Percentiles rank a stretch among this genome's conserved stretches.
Conservation (phyloP, 2,329 filamentous ascomycete genomes). For the Aurifilum marmelostoma region DNA sequence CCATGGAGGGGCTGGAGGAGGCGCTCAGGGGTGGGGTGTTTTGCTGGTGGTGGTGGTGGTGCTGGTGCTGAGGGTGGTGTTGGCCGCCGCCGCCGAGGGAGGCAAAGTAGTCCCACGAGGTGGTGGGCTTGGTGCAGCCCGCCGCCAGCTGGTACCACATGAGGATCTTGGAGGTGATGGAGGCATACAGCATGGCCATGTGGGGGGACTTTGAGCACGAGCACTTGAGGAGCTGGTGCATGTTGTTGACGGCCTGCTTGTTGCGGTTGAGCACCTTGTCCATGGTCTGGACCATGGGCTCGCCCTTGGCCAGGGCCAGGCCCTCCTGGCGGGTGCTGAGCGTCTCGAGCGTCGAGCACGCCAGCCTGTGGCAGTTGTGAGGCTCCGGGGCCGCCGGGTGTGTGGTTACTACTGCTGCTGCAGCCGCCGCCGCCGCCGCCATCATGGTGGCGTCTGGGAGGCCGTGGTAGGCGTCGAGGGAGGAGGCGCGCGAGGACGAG, state of each 20-base stretch:
- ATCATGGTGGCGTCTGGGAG: slow-evolving; percentile 18
- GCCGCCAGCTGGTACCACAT: slow-evolving; percentile 30
- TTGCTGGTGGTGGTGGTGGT: neutral
- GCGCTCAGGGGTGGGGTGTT: slow-evolving; percentile 26
- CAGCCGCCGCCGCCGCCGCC: no score
- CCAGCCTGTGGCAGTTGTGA: slow-evolving; percentile 28
- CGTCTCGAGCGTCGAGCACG: slow-evolving; percentile 24
- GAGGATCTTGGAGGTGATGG: slow-evolving; percentile 30
- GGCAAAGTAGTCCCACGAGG: slow-evolving; percentile 27
- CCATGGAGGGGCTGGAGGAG: slow-evolving; percentile 23
- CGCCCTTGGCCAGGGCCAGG: slow-evolving; percentile 11
- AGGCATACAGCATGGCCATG: slow-evolving; percentile 29
- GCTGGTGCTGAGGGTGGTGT: slow-evolving; percentile 7
- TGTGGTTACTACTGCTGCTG: neutral
- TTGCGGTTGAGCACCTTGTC: slow-evolving; percentile 30
- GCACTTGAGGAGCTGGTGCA: slow-evolving; percentile 27
- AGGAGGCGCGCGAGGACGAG: slow-evolving; percentile 18
- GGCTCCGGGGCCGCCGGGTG: slow-evolving; percentile 12
- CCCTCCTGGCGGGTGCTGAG: slow-evolving; percentile 23
- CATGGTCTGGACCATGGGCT: slow-evolving; percentile 28
- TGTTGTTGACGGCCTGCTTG: slow-evolving; percentile 29
- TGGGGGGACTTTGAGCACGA: slow-evolving; percentile 27
- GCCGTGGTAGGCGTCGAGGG: slow-evolving; percentile 18
- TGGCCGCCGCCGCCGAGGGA: no score
- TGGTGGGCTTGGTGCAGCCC: slow-evolving; percentile 23